Conservation (phyloP, 129 eudicot genomes). For the Chrysanthemum seticuspe region DNA sequence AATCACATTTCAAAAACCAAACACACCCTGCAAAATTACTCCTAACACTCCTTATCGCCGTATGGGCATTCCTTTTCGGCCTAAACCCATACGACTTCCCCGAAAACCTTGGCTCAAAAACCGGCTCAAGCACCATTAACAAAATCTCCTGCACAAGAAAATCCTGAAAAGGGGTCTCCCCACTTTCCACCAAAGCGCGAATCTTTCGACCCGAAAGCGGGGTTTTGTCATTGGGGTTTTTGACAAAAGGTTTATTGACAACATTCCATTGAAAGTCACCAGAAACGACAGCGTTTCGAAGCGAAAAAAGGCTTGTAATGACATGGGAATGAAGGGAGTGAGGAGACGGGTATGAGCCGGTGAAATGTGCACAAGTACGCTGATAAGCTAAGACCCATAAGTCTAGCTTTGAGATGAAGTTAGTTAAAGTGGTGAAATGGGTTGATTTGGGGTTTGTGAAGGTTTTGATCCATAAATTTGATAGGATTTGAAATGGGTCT, state of each 20-base stretch:
- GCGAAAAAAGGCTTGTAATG: slow-evolving; percentile 54
- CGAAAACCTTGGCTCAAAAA: slow-evolving; percentile 80
- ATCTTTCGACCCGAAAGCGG: slow-evolving; percentile 53
- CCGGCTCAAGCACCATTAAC: slow-evolving; percentile 78
- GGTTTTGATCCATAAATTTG: slow-evolving; percentile 77
- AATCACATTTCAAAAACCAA: slow-evolving; percentile 87
- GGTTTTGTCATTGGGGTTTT: slow-evolving; percentile 58
- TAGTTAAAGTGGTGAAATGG: slow-evolving; percentile 62
- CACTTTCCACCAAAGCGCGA: slow-evolving; percentile 31
- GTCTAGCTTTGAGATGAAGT: slow-evolving; percentile 78
- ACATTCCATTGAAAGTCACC: slow-evolving; percentile 63
- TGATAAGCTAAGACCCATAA: slow-evolving; percentile 95
- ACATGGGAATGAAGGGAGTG: slow-evolving; percentile 54
- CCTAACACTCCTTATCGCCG: slow-evolving; percentile 79
- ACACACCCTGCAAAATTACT: slow-evolving; percentile 93
- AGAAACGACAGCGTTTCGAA: slow-evolving; percentile 64
- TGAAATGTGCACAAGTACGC: slow-evolving; percentile 84
- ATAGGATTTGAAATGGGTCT: slow-evolving; percentile 75
- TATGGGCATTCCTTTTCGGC: slow-evolving; percentile 76
- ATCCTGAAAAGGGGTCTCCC: slow-evolving; percentile 71
- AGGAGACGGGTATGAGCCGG: slow-evolving; percentile 73
- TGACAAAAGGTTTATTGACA: slow-evolving; percentile 37
- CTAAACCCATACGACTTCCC: slow-evolving; percentile 76
- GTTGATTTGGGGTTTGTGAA: slow-evolving; percentile 43
- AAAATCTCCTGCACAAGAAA: slow-evolving; percentile 80